Evolutionary conservation across 2,329 filamentous ascomycete genomes (phyloP).

Genomic region (Fusarium sterilihyphosum): DNA sequence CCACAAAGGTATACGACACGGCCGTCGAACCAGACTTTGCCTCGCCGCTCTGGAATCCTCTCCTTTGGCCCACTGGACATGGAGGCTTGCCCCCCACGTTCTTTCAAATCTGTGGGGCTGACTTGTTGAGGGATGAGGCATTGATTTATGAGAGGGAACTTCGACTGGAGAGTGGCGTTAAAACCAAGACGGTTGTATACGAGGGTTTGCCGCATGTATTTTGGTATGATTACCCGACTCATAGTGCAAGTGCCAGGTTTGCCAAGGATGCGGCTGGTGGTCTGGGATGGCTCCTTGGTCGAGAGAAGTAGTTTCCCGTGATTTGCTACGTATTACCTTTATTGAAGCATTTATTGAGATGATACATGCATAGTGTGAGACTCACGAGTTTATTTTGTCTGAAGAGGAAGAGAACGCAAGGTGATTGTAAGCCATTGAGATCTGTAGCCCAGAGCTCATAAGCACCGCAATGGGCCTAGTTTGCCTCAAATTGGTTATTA

Average conservation of each 20-base stretch:
- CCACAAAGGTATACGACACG: background rate
- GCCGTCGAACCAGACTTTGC: background rate
- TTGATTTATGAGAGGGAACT: background rate
- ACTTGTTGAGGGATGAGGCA: background rate
- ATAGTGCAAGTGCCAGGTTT: background rate
- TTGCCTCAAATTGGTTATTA: accelerated
- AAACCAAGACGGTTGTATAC: background rate
- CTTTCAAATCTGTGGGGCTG: background rate
- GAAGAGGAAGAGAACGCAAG: background rate
- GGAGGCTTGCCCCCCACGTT: background rate
- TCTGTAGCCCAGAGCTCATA: background rate
- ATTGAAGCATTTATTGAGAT: accelerated
- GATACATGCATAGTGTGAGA: accelerated
- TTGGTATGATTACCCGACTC: background rate
- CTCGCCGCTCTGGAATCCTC: background rate
- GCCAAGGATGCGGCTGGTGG: background rate
- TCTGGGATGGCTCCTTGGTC: background rate
- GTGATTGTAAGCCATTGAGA: too few relatives aligned
- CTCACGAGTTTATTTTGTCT: accelerated
- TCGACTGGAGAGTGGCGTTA: accelerated
- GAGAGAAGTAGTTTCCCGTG: background rate
- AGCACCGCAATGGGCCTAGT: background rate
- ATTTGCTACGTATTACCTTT: accelerated
- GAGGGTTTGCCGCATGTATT: background rate
- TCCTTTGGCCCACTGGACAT: background rate